Evolutionary conservation across 2,329 filamentous ascomycete species (phyloP), one percentile per base, ranked within the genome.

Genomic region (Cladophialophora yegresii): DNA sequence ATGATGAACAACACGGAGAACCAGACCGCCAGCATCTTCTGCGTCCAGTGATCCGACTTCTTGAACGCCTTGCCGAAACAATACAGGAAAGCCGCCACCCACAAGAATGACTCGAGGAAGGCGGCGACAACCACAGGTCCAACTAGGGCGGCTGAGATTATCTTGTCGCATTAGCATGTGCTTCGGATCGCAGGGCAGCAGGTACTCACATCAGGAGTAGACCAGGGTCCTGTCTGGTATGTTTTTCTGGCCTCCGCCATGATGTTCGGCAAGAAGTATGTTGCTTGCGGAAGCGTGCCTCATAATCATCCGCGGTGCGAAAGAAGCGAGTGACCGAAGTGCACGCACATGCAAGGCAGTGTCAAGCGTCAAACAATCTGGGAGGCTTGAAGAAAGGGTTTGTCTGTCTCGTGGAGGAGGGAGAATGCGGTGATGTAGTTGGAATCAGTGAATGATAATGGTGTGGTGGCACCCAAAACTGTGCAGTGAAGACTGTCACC

Each of bases 81-180:
- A 78, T 97, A 98, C 67, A 95, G 75, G 74, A 98, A 98, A 3
- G 93, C 92, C n/a, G 89, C 87, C 47, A 98, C 83, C 92, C 93
- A 97, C 13, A 98, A 84, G 66, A 96, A 87, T 92, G 95, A 98
- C 79, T 98, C 93, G 8, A 98, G 81, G 32, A 92, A 82, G 1
- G 93, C 93, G 64, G 90, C 90, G 26, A 95, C 72, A 87, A 97
- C 92, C 56, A 97, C 82, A 6, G 89, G 77, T 20, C 91, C 91
- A 40, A 97, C 84, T 70, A 97, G 89, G 62, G 87, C 81, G 8
- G 93, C 89, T 75, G 96, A 97, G 62, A 93, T 81, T 71, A 96
- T 92, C 91, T 98, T 70, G 22, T 26, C 23, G 43, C 28, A 26
- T 66, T 22, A 67, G 58, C 58, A 33, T 23, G 23, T 26, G 40